These are phyloP conservation scores for Gnaphalium uliginosum DNA, from an alignment of 129 eudicot species.

Conservation along the genomic window DNA sequence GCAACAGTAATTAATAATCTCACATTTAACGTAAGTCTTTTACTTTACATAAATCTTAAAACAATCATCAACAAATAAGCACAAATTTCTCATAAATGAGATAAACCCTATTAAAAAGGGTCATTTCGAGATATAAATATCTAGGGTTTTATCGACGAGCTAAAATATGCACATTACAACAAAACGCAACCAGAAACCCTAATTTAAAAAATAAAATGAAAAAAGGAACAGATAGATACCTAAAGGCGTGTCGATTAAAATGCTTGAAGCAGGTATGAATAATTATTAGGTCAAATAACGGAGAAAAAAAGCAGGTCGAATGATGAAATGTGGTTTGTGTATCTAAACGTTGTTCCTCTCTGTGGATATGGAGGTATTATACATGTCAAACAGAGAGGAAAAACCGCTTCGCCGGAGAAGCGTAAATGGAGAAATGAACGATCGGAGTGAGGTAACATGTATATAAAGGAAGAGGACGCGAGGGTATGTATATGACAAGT, in stretches of 20 bases:
- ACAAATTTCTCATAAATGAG: neutral
- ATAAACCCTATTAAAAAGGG: conserved; percentile 23
- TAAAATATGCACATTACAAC: conserved; percentile 13
- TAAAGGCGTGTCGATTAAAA: conserved; percentile 17
- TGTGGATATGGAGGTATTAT: neutral
- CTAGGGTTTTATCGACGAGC: conserved; percentile 28
- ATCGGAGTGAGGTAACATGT: neutral
- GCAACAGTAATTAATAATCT: neutral
- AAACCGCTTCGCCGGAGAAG: conserved; percentile 5
- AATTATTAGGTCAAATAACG: conserved; percentile 23
- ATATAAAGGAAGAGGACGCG: neutral
- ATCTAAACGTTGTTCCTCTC: neutral
- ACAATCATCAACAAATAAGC: neutral
- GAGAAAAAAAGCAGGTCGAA: neutral
- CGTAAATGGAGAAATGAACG: neutral
- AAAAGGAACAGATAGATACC: conserved; percentile 12
- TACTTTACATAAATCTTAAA: neutral
- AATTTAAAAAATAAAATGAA: neutral
- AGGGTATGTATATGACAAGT: too few relatives aligned
- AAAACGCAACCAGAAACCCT: neutral
- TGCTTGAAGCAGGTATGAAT: conserved; percentile 10
- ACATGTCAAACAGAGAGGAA: neutral
- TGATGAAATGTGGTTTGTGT: neutral
- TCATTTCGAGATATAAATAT: conserved; percentile 13
- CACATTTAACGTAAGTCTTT: neutral